Evolutionary conservation across 202 grass and related monocot species (phyloP), one percentile per base, ranked within the genome.

Genomic region (Digitaria exilis): DNA sequence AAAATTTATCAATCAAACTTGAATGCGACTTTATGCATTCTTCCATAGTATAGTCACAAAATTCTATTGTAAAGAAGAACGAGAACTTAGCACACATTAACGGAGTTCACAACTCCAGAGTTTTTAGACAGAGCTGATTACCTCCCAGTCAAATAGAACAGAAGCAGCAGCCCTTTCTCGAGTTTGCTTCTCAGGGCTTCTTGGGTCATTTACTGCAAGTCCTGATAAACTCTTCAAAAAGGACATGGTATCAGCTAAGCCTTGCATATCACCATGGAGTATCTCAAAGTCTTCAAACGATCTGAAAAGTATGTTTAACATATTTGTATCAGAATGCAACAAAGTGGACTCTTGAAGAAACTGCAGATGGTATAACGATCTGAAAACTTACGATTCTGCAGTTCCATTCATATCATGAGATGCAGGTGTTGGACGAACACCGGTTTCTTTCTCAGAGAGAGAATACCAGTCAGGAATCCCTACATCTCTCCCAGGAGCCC

Each of bases 401-500:
- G 51, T 91, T 84, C 76, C 90, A 89, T 56, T 86, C 16, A 72
- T 82, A 66, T 84, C 70, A 72, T 68, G 25, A 86, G 73, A 78
- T 48, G 65, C 10, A 7, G 49, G 73, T 70, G 52, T 67, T 80
- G 84, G 78, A 62, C 84, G 85, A 68, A 92, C 86, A 82, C 93
- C 89, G 7, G 84, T 91, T 92, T 98, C 93, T 86, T 94, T 96
- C 78, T 98, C 93, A 17, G 96, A 92, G 79, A 89, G 86, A 87
- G 96, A 99, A 81, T 96, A 99, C 96, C 93, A 96, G 44, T 96
- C 93, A 69, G 96, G 93, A 84, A 99, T 88, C 55, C 87, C 89
- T 18, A 99, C 70, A 79, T 99, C 96, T 79, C 87, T 90, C 35
- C 91, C 93, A 26, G 96, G 87, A 81, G 85, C 78, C 86, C 96